These are phyloP conservation scores for Neohortaea acidophila DNA, from an alignment of 495 filamentous ascomycete species.

Conservation along the genomic window DNA sequence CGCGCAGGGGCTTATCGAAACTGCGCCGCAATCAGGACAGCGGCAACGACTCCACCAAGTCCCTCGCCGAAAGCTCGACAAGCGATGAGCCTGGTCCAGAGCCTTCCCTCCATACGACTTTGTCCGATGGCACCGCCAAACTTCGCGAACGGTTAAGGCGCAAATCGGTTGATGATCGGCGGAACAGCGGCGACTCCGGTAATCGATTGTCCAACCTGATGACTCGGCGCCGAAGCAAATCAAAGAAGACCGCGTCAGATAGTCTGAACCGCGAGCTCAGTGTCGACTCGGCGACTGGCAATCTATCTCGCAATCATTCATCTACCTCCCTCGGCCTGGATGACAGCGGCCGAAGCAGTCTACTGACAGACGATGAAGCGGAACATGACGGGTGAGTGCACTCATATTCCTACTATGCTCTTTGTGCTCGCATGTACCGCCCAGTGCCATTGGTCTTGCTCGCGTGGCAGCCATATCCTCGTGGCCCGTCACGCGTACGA, in stretches of 20 bases:
- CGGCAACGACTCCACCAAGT: slow-evolving; percentile 19
- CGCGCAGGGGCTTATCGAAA: slow-evolving; percentile 8
- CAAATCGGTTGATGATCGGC: slow-evolving; percentile 13
- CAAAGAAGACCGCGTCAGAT: slow-evolving; percentile 19
- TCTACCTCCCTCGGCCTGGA: slow-evolving; percentile 24
- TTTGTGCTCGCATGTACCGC: too few relatives aligned
- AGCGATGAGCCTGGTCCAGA: slow-evolving; percentile 10
- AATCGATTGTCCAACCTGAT: slow-evolving; percentile 40
- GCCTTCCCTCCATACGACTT: slow-evolving; percentile 14
- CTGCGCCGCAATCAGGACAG: slow-evolving; percentile 8
- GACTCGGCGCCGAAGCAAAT: slow-evolving; percentile 34
- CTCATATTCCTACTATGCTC: too few relatives aligned
- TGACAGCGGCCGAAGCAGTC: slow-evolving; percentile 37
- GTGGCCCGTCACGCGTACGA: too few relatives aligned
- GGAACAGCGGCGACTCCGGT: slow-evolving; percentile 21
- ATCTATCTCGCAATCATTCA: slow-evolving; percentile 7
- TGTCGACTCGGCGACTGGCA: background rate
- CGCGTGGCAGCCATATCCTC: too few relatives aligned
- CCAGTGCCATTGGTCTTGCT: too few relatives aligned
- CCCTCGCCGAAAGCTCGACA: slow-evolving; percentile 19
- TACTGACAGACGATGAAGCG: slow-evolving; percentile 51
- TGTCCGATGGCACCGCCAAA: slow-evolving; percentile 24
- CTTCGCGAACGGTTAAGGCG: slow-evolving; percentile 13
- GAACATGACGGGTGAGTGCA: slow-evolving; percentile 51
- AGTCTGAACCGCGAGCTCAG: background rate